Conservation (phyloP, 2,329 filamentous ascomycete genomes). For the Onygenales sp. region DNA sequence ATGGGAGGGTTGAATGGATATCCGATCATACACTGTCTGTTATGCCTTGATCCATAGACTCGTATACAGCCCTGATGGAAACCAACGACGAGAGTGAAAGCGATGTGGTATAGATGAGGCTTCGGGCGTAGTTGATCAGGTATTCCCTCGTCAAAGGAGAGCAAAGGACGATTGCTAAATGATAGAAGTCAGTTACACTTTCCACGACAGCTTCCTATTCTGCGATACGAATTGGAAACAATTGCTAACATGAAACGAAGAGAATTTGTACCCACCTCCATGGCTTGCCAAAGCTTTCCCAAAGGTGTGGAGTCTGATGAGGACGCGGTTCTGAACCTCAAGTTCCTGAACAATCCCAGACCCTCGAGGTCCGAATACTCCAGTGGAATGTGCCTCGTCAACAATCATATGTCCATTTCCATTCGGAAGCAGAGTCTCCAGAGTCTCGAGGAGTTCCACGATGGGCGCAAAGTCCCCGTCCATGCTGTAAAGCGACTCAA, state of each 20-base stretch:
- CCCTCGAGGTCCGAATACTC: slow-evolving; percentile 41
- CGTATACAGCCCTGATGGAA: slow-evolving; percentile 49
- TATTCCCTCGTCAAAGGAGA: slow-evolving; percentile 51
- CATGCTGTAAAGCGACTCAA: slow-evolving; percentile 73
- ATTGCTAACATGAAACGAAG: too few species aligned
- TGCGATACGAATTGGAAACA: too few species aligned
- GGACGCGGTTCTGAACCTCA: slow-evolving; percentile 42
- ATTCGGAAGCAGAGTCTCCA: slow-evolving; percentile 46
- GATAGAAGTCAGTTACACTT: background rate
- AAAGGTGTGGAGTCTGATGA: slow-evolving; percentile 43
- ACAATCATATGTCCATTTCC: slow-evolving; percentile 49
- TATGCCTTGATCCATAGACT: slow-evolving; percentile 43
- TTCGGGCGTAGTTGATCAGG: slow-evolving; percentile 66
- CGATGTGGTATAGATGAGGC: slow-evolving; percentile 64
- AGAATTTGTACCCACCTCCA: slow-evolving; percentile 40
- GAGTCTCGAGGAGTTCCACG: slow-evolving; percentile 46
- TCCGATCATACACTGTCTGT: slow-evolving; percentile 33
- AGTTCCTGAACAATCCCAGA: slow-evolving; percentile 41
- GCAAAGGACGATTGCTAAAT: slow-evolving; percentile 52
- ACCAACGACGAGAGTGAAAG: slow-evolving; percentile 53
- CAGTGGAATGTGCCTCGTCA: slow-evolving; percentile 48
- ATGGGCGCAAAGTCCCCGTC: slow-evolving; percentile 66
- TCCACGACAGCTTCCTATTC: too few species aligned
- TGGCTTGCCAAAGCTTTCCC: slow-evolving; percentile 50
- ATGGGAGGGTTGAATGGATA: slow-evolving; percentile 5